phyloP scores from a whole-genome alignment of 2,329 filamentous ascomycete species.

The Nigrospora oryzae region DNA sequence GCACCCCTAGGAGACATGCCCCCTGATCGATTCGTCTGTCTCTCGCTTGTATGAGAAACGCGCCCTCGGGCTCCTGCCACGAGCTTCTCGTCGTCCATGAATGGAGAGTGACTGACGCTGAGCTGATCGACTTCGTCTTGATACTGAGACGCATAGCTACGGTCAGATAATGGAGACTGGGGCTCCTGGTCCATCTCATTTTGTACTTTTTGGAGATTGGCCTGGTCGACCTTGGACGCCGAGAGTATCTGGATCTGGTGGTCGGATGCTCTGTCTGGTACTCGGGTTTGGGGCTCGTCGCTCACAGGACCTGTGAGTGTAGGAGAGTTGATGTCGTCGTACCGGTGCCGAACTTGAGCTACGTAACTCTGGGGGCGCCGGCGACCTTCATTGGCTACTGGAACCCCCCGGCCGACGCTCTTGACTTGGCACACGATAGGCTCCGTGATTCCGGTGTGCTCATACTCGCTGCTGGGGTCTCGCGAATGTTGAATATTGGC shows the following conservation, averaged over 20 bases:
- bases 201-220: too few species aligned
- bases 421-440: neutral
- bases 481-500: neutral
- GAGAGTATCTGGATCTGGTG: too few species aligned
- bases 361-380: constrained; percentile 1
- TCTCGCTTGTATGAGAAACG: too few species aligned
- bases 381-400: constrained; percentile 3
- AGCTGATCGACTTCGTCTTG: constrained; percentile 1
- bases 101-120: neutral
- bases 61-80: constrained; percentile 2
- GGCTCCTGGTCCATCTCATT: too few species aligned
- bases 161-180: too few species aligned
- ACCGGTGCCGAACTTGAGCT: neutral
- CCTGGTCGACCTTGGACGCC: too few species aligned
- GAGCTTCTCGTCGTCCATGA: neutral
- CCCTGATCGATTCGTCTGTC: too few species aligned
- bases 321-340: neutral
- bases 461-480: constrained; percentile 5
- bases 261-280: too few species aligned
- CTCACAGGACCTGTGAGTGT: too few species aligned
- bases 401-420: neutral
- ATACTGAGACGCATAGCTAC: neutral
- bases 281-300: too few species aligned
- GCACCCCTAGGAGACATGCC: too few species aligned
- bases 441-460: neutral